Conservation (phyloP, 2,329 filamentous ascomycete species). For the Cladosporium colombiae region DNA sequence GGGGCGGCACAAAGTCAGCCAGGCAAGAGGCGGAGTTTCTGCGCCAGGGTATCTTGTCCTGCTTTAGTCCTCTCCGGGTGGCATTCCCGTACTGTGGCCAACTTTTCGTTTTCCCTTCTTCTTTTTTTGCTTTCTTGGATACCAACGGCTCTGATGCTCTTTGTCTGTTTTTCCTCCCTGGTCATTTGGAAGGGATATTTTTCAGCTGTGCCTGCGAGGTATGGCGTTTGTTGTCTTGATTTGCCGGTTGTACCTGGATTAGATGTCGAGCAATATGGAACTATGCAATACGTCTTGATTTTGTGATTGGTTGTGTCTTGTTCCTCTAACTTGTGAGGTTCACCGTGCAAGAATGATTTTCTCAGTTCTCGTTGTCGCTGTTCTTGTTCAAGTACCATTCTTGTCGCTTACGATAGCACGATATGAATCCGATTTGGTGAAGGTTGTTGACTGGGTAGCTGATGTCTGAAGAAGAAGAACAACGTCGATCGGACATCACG, state of each 20-base stretch:
- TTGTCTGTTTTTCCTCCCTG: background rate
- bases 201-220: background rate
- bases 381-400: background rate
- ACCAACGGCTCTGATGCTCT: constrained; percentile 13
- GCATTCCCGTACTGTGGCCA: background rate
- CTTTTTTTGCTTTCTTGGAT: constrained; percentile 10
- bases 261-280: constrained; percentile 16
- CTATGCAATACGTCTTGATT: constrained; percentile 6
- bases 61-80: too few relatives aligned
- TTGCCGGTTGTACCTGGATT: background rate
- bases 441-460: background rate
- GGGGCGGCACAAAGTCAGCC: background rate
- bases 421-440: background rate
- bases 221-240: background rate
- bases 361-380: background rate
- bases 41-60: too few relatives aligned
- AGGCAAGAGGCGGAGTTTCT: background rate
- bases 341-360: background rate
- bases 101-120: background rate
- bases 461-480: too few relatives aligned
- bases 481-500: too few relatives aligned
- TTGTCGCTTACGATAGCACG: background rate
- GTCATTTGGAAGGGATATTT: background rate
- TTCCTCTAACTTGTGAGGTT: background rate
- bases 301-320: background rate